A percentile compares a stretch with the other conserved stretches of the same genome.
Evolutionary conservation across 2,329 filamentous ascomycete species (phyloP).

Genomic region (Venturia nashicola): DNA sequence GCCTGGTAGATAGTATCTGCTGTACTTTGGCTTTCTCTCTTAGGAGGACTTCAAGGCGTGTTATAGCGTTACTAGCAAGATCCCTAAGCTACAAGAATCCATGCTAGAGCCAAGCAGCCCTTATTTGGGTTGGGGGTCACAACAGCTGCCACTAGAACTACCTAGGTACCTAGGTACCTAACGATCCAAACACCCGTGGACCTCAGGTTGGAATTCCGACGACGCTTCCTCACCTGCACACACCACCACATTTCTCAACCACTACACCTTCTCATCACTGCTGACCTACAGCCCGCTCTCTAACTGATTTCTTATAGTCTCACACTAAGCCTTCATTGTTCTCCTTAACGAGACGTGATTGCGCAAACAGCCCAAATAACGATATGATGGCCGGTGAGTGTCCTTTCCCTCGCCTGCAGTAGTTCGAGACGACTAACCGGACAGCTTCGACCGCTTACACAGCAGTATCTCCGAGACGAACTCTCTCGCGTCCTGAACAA

Average conservation of each 20-base stretch:
- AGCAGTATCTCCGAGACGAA: conserved; percentile 31
- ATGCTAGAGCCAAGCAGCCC: too few relatives aligned
- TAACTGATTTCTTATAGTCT: background rate
- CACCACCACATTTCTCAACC: background rate
- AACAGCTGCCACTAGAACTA: too few relatives aligned
- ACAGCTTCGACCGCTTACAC: conserved; percentile 27
- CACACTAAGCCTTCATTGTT: background rate
- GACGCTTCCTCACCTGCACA: background rate
- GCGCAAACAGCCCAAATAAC: background rate
- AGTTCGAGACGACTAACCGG: background rate
- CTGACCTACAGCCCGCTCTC: background rate
- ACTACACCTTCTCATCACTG: background rate
- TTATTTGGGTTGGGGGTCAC: too few relatives aligned
- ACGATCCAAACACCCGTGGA: background rate
- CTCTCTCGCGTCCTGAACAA: conserved; percentile 19
- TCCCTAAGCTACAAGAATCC: too few relatives aligned
- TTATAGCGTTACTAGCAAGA: too few relatives aligned
- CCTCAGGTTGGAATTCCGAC: too few relatives aligned
- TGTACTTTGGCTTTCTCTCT: background rate
- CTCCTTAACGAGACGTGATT: conserved; percentile 1
- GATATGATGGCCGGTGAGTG: conserved; percentile 7
- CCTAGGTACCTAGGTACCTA: too few relatives aligned
- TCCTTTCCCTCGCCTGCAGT: background rate
- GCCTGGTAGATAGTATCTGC: background rate
- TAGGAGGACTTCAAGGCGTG: too few relatives aligned